Base-by-base conservation (phyloP, 805 yeast genomes). In the Komagataella kurtzmanii region DNA sequence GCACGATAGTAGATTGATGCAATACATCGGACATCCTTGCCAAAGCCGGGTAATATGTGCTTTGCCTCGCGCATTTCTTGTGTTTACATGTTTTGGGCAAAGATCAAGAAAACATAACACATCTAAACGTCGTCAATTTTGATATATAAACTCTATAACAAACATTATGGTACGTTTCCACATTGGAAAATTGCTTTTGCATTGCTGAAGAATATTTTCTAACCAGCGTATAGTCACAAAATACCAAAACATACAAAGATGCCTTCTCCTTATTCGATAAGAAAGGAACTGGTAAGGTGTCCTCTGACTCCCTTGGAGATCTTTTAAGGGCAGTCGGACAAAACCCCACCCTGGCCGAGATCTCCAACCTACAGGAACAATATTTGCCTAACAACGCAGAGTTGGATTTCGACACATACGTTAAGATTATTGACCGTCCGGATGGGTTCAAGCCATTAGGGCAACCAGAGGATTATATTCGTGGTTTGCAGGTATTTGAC, bases 401-500 rank as follows among this genome's bases (percentile, higher is more conserved):
- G 55, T 72, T 88, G 57, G 88, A 84, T 61, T 88, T 82, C 58
- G 90, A 83, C 54, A 79, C 88, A 14, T 88, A 85, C 68, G 80
- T 82, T 54, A 77, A 79, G 65, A 76, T 88, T 60, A 81, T 87
- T 58, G 82, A 83, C 67, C 81, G 96, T 69, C 95, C 93, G 46
- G 88, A 85, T 59, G 95, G 95, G 0, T 88, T 86, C 77, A 84
- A 85, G 68, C 81, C 88, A 45, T 77, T 87, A 54, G 96, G 96
- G 12, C 86, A 85, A 61, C 89, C 95, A 46, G 88, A 83, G 68
- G 99, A 93, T 67, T 93, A 91, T 68, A 80, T 93, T 63, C 87
- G 91, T 64, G 93, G 91, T 0, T 93, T 93, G 79, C 98, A 93
- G 72, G 97, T 93, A 5, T 93, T 93, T 60, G 99, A 93, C 72